phyloP scores from a whole-genome alignment of 2,329 filamentous ascomycete species.

The Dactylellina haptotyla region DNA sequence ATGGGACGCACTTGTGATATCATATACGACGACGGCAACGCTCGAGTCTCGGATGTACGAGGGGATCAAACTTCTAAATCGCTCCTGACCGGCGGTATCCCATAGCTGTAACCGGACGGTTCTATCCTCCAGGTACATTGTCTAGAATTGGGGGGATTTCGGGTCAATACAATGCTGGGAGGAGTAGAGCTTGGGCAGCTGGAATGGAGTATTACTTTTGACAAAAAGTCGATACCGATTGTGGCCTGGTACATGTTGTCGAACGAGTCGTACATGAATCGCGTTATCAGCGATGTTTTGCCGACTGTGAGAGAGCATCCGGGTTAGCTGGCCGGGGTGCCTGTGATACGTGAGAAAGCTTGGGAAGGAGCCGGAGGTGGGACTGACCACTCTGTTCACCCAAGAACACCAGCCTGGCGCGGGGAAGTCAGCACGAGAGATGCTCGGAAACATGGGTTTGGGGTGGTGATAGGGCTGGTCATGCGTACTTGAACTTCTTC shows the following conservation, averaged over 20 bases:
- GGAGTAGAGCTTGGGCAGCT: too few species aligned
- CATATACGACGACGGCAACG: slow-evolving; percentile 98
- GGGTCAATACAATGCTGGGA: too few species aligned
- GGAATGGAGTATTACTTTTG: slow-evolving; percentile 77
- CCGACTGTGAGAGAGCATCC: slow-evolving; percentile 86
- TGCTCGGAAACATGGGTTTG: slow-evolving; percentile 47
- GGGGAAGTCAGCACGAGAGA: slow-evolving; percentile 58
- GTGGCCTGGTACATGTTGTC: slow-evolving; percentile 99
- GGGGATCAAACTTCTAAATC: slow-evolving; percentile 95
- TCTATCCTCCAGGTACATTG: slow-evolving; percentile 99
- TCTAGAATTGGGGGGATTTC: slow-evolving; percentile 70
- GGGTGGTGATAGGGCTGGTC: neutral
- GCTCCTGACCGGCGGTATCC: slow-evolving; percentile 97
- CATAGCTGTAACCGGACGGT: slow-evolving; percentile 97
- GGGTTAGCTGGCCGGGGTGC: slow-evolving; percentile 40
- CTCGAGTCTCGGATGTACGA: slow-evolving; percentile 98
- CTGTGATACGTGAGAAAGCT: slow-evolving; percentile 23
- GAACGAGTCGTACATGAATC: slow-evolving; percentile 99
- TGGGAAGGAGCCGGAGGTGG: slow-evolving; percentile 46
- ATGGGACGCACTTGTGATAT: slow-evolving; percentile 79
- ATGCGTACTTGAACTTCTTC: slow-evolving; percentile 97
- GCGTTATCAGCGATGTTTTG: slow-evolving; percentile 97
- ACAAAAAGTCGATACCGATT: slow-evolving; percentile 98
- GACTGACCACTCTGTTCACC: slow-evolving; percentile 96
- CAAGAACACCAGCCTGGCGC: slow-evolving; percentile 85